These are phyloP conservation scores for Prasinococcaceae sp. DNA, from an alignment of 139 green algal genomes.

Conservation along the genomic window DNA sequence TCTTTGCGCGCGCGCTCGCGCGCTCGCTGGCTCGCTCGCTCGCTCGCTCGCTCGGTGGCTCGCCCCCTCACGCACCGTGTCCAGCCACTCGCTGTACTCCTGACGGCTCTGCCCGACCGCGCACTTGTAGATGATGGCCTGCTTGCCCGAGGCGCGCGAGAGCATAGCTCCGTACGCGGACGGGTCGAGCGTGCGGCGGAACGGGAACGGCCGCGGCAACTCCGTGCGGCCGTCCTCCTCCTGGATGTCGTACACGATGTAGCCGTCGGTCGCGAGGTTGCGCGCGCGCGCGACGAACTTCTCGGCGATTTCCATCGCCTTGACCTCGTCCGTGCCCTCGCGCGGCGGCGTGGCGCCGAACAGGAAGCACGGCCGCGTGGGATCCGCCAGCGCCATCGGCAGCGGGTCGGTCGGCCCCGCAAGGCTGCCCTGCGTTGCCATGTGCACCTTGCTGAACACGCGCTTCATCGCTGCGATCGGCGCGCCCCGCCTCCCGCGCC, in stretches of 20 bases:
- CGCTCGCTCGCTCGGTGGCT: too few species aligned
- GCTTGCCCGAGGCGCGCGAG: background rate
- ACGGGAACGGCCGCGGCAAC: conserved; percentile 12
- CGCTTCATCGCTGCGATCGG: too few species aligned
- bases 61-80: too few species aligned
- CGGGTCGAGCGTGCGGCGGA: conserved; percentile 9
- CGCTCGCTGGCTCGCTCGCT: too few species aligned
- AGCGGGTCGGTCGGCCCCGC: too few species aligned
- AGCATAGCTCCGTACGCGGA: background rate
- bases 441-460: too few species aligned
- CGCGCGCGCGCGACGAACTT: conserved; percentile 2
- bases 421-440: too few species aligned
- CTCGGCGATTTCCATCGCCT: background rate
- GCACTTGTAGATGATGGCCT: conserved; percentile 17
- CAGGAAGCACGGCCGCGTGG: conserved; percentile 7
- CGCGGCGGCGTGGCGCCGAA: conserved; percentile 5
- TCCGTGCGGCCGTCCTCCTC: conserved; percentile 5
- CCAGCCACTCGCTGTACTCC: conserved; percentile 8
- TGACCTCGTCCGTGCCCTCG: background rate
- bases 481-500: too few species aligned
- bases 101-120: conserved; percentile 4
- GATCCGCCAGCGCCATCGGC: conserved; percentile 2
- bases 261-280: conserved; percentile 9
- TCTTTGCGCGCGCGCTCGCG: too few species aligned
- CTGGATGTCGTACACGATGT: conserved; percentile 23